Evolutionary conservation across 1,139 yeast genomes (phyloP).

Genomic region (Blastobotrys petasosporus): DNA sequence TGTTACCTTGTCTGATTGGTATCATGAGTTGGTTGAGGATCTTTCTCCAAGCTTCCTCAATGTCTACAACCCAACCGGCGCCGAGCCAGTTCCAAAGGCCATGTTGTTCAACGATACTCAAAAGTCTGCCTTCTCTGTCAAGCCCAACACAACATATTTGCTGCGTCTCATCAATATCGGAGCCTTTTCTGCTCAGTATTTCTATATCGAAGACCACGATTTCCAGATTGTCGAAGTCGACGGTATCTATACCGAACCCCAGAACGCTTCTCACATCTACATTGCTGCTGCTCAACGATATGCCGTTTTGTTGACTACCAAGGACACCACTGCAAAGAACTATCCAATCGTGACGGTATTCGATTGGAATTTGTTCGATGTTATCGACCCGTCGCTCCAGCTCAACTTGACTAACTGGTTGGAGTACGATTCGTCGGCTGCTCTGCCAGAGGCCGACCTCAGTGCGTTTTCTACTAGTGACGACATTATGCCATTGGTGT

Average conservation of each 20-base stretch:
- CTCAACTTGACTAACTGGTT: slow-evolving; percentile 70
- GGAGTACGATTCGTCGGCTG: slow-evolving; percentile 46
- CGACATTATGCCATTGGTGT: slow-evolving; percentile 27
- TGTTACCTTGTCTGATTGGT: slow-evolving; percentile 77
- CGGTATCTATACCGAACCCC: slow-evolving; percentile 68
- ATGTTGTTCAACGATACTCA: slow-evolving; percentile 72
- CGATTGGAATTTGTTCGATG: slow-evolving; percentile 77
- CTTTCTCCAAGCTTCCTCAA: slow-evolving; percentile 52
- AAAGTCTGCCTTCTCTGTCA: slow-evolving; percentile 61
- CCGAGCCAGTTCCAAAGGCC: slow-evolving; percentile 88
- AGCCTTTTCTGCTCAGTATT: slow-evolving; percentile 79
- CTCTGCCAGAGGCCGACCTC: slow-evolving; percentile 42
- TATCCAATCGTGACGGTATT: slow-evolving; percentile 72
- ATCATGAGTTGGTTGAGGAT: slow-evolving; percentile 55
- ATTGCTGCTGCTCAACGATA: slow-evolving; percentile 77
- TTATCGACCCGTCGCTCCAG: slow-evolving; percentile 53
- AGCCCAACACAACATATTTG: slow-evolving; percentile 76
- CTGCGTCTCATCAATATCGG: slow-evolving; percentile 76
- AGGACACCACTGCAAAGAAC: slow-evolving; percentile 52
- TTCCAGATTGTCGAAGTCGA: slow-evolving; percentile 79
- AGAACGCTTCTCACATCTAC: slow-evolving; percentile 53
- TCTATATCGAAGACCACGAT: slow-evolving; percentile 80
- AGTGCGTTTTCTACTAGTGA: slow-evolving; percentile 35
- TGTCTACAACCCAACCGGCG: slow-evolving; percentile 87
- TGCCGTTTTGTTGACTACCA: slow-evolving; percentile 66